Conservation (phyloP, 371 early-diverging fungal genomes). For the Mucor saturninus region DNA sequence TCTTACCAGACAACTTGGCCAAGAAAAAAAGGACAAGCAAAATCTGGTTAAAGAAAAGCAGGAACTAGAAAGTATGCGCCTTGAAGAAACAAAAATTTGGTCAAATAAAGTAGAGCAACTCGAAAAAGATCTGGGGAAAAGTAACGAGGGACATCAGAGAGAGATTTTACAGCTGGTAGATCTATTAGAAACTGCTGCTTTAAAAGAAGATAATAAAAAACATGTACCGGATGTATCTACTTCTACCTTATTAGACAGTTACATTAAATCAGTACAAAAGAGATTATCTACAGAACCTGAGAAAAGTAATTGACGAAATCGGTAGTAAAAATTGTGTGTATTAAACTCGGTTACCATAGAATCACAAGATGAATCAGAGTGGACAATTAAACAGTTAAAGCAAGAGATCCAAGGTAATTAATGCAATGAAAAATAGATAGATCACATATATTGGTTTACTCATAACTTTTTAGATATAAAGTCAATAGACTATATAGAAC, state of each 20-base stretch:
- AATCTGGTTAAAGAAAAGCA: constrained; percentile 1
- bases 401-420: constrained; percentile 19
- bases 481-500: constrained; percentile 7
- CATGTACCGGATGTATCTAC: constrained; percentile 22
- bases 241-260: constrained; percentile 20
- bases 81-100: background rate
- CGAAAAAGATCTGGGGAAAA: constrained; percentile 11
- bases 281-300: constrained; percentile 2
- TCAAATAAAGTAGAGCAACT: constrained; percentile 10
- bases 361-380: background rate
- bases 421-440: background rate
- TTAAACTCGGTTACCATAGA: background rate
- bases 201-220: background rate
- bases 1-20: constrained; percentile 24
- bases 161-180: constrained; percentile 26
- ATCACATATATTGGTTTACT: background rate
- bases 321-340: constrained; percentile 1
- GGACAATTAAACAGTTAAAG: constrained; percentile 9
- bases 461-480: constrained; percentile 5
- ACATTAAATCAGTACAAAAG: constrained; percentile 27
- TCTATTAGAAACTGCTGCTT: constrained; percentile 13
- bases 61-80: constrained; percentile 6
- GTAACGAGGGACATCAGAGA: constrained; percentile 20
- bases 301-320: background rate
- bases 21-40: constrained; percentile 11